Conservation (phyloP, 202 grass and related monocot genomes). For the Musa balbisiana region DNA sequence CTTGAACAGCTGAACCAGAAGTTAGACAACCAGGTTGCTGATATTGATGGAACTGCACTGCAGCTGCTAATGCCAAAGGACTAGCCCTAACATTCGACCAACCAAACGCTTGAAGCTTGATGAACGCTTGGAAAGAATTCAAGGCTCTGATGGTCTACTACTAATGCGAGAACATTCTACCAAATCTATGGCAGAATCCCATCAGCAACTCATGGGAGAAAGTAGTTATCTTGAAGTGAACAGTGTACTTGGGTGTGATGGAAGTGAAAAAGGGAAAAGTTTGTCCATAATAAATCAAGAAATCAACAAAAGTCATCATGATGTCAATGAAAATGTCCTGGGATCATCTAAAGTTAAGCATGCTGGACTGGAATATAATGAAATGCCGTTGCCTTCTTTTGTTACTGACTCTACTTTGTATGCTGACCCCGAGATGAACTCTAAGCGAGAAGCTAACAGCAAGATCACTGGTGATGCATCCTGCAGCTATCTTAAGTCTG, state of each 20-base stretch:
- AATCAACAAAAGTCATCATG: constrained; percentile 20
- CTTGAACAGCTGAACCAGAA: constrained; percentile 35
- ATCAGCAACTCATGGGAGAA: constrained; percentile 28
- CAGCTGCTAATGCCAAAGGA: constrained; percentile 20
- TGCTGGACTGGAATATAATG: constrained; percentile 27
- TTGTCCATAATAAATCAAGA: constrained; percentile 16
- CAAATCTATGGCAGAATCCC: constrained; percentile 32
- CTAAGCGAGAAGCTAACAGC: constrained; percentile 21
- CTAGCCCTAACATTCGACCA: constrained; percentile 21
- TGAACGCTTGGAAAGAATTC: constrained; percentile 25
- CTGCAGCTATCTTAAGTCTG: constrained; percentile 9
- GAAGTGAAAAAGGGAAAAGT: constrained; percentile 20
- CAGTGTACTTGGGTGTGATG: constrained; percentile 15
- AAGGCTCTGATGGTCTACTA: constrained; percentile 24
- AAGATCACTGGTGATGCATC: constrained; percentile 1
- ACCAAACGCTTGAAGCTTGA: constrained; percentile 37
- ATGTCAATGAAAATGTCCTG: constrained; percentile 22
- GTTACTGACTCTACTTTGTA: constrained; percentile 17
- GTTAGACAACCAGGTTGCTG: constrained; percentile 31
- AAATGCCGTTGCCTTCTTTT: constrained; percentile 16
- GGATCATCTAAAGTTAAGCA: constrained; percentile 23
- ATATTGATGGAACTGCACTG: constrained; percentile 30
- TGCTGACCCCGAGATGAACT: constrained; percentile 6
- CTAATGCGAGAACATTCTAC: constrained; percentile 26
- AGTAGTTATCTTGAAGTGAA: constrained; percentile 28